These are phyloP conservation scores for Carex pumila DNA, from an alignment of 176 grass and related monocot species.

Conservation along the genomic window DNA sequence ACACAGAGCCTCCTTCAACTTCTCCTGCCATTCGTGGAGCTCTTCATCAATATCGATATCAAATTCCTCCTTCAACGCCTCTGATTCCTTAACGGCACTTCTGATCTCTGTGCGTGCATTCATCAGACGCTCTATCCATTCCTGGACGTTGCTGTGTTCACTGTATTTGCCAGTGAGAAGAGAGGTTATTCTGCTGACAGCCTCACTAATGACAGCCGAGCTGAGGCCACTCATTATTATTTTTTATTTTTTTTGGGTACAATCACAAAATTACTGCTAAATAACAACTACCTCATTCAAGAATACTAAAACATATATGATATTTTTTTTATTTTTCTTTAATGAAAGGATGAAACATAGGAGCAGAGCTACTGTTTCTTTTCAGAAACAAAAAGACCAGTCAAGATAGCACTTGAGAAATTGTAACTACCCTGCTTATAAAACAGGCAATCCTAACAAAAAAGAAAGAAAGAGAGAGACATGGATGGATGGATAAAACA, in stretches of 20 bases:
- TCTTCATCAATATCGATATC: neutral
- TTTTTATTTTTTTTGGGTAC: neutral
- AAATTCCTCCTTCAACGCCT: too few relatives aligned
- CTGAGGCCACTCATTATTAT: neutral
- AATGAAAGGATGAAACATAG: too few relatives aligned
- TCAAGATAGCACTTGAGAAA: too few relatives aligned
- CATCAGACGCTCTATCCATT: conserved; percentile 19
- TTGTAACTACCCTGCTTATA: too few relatives aligned
- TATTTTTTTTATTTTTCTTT: too few relatives aligned
- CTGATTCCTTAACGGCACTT: neutral
- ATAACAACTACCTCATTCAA: too few relatives aligned
- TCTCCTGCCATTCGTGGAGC: conserved; percentile 11
- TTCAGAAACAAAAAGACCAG: too few relatives aligned
- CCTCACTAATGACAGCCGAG: neutral
- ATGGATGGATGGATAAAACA: too few relatives aligned
- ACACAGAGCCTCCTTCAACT: conserved; percentile 3
- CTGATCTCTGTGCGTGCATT: neutral
- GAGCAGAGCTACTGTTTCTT: too few relatives aligned
- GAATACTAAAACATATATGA: too few relatives aligned
- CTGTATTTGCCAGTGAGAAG: neutral
- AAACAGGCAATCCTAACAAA: too few relatives aligned
- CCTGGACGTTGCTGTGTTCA: neutral
- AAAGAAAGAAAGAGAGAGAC: too few relatives aligned
- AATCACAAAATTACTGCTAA: neutral
- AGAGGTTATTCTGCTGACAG: neutral